A percentile compares a stretch with the other conserved stretches of the same genome.
Conservation (phyloP, 83 land plant species). For the Diphasiastrum complanatum region DNA sequence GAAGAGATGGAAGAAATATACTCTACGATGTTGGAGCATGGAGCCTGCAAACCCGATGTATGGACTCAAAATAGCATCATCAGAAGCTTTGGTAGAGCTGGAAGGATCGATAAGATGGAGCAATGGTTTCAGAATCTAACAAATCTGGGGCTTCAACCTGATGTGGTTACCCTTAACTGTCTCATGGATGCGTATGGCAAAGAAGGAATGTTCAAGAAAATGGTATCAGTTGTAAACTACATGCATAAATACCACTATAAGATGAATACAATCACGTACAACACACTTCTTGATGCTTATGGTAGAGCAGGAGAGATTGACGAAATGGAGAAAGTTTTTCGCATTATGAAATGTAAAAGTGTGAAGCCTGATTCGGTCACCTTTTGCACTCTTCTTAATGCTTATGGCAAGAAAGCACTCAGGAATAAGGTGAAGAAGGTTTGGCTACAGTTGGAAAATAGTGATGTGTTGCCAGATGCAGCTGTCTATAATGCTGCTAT, state of each 20-base stretch:
- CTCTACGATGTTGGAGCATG: conserved; percentile 40
- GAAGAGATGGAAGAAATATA: conserved; percentile 55
- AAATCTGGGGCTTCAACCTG: conserved; percentile 51
- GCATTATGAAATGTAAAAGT: conserved; percentile 57
- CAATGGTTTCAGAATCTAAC: conserved; percentile 64
- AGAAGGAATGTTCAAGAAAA: conserved; percentile 51
- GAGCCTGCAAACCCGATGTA: conserved; percentile 52
- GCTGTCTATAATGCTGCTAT: conserved; percentile 67
- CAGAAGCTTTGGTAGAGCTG: conserved; percentile 58
- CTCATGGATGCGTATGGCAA: conserved; percentile 74
- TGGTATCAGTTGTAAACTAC: conserved; percentile 68
- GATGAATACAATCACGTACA: conserved; percentile 69
- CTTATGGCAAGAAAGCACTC: conserved; percentile 51
- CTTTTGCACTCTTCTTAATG: conserved; percentile 61
- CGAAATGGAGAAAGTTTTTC: conserved; percentile 58
- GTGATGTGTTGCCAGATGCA: conserved; percentile 53
- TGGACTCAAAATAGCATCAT: conserved; percentile 82
- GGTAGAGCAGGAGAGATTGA: conserved; percentile 71
- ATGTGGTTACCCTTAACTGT: conserved; percentile 63
- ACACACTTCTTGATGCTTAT: conserved; percentile 71
- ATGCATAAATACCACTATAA: conserved; percentile 69
- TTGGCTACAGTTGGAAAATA: conserved; percentile 50
- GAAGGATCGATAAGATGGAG: conserved; percentile 73
- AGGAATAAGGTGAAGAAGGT: conserved; percentile 47
- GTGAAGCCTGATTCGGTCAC: conserved; percentile 70